These are phyloP conservation scores for Sophora flavescens DNA, from an alignment of 306 rosid species.

Conservation along the genomic window DNA sequence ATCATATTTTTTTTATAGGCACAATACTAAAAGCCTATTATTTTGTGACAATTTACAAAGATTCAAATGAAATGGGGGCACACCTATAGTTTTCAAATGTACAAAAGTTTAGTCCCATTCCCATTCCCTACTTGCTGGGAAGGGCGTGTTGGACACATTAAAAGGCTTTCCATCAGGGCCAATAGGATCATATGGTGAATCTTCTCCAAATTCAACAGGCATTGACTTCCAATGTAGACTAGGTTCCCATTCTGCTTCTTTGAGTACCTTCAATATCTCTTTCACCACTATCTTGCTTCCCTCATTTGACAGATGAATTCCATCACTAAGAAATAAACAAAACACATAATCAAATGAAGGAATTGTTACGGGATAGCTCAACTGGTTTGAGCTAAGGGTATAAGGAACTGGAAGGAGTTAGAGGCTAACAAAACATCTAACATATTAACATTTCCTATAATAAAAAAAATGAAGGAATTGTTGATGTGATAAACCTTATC, in stretches of 20 bases:
- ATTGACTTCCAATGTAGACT: conserved; percentile 63
- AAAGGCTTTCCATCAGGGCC: conserved; percentile 48
- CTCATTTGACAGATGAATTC: conserved; percentile 70
- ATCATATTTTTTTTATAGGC: conserved; percentile 12
- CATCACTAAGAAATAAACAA: conserved; percentile 64
- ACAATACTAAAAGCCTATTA: conserved; percentile 4
- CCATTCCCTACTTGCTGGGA: conserved; percentile 8
- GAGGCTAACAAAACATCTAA: too few species aligned
- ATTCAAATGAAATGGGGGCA: conserved; percentile 7
- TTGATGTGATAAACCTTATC: not conserved
- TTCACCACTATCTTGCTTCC: conserved; percentile 74
- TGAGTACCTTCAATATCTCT: conserved; percentile 65
- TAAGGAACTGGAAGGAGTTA: too few species aligned
- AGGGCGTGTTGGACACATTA: conserved; percentile 19
- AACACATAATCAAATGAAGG: not conserved
- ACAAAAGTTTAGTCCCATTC: conserved; percentile 37
- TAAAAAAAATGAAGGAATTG: conserved; percentile 9
- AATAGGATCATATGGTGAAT: conserved; percentile 55
- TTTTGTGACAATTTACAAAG: not conserved
- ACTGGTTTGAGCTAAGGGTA: too few species aligned
- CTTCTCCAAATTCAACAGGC: conserved; percentile 66
- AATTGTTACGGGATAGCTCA: not conserved
- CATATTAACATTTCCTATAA: not conserved
- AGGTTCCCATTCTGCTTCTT: conserved; percentile 82
- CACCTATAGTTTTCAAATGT: not conserved